These are phyloP conservation scores for Zoysia matrella DNA, from an alignment of 202 grass and related monocot genomes.

Conservation along the genomic window DNA sequence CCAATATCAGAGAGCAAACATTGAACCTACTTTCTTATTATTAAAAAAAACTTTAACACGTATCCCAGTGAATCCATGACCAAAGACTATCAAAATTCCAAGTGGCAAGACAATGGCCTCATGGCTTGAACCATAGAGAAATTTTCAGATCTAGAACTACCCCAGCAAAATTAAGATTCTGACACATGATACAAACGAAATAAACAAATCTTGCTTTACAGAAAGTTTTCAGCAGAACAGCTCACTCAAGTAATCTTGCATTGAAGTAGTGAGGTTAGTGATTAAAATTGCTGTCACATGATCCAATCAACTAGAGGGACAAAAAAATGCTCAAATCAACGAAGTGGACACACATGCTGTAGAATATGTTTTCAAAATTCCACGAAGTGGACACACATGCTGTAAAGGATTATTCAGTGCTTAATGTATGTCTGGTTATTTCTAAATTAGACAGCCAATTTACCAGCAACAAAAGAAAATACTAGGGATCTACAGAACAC, in stretches of 20 bases:
- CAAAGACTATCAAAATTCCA: neutral
- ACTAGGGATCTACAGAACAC: neutral
- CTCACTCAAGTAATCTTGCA: slow-evolving; percentile 6
- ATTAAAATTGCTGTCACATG: neutral
- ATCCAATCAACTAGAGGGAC: neutral
- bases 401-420: neutral
- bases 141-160: neutral
- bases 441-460: neutral
- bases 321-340: neutral
- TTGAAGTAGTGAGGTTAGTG: neutral
- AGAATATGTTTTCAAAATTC: neutral
- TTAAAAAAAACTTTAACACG: neutral
- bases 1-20: neutral
- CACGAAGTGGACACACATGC: neutral
- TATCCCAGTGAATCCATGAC: neutral
- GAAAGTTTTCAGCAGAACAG: slow-evolving; percentile 6
- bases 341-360: neutral
- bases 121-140: neutral
- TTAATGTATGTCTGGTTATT: neutral
- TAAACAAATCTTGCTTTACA: neutral
- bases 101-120: neutral
- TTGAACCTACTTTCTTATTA: neutral
- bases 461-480: neutral
- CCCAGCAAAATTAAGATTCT: slow-evolving; percentile 7
- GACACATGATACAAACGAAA: neutral